phyloP scores from a whole-genome alignment of 805 yeast genomes.

The Barnettozyma wickerhamii region DNA sequence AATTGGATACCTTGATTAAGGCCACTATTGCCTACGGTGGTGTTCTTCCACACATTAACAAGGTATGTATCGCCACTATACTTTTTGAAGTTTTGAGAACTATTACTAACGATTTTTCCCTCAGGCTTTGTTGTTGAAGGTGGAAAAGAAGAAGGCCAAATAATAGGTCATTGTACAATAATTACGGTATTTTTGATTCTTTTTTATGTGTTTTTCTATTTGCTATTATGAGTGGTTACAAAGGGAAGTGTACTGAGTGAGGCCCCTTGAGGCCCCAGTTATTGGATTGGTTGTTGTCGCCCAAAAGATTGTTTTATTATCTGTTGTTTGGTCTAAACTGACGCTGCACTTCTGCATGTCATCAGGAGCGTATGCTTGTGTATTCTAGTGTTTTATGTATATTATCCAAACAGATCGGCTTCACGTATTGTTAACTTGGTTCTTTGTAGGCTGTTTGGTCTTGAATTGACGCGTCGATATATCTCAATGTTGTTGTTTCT shows the following conservation, averaged over 20 bases:
- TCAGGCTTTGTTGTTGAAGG: conserved; percentile 18
- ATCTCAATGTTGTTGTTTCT: conserved; percentile 1
- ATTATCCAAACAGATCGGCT: conserved; percentile 5
- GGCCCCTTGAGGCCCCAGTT: too few species aligned
- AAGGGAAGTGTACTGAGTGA: too few species aligned
- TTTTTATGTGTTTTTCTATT: conserved; percentile 1
- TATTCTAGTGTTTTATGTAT: conserved; percentile 11
- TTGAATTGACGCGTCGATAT: neutral
- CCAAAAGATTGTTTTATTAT: neutral
- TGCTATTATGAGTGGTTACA: neutral
- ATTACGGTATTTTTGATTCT: conserved; percentile 1
- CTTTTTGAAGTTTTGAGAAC: too few species aligned
- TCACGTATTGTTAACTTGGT: too few species aligned
- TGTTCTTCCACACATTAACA: conserved; percentile 86
- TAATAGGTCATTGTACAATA: conserved; percentile 2
- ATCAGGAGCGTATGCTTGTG: conserved; percentile 1
- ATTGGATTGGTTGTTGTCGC: too few species aligned
- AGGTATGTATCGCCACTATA: conserved; percentile 8
- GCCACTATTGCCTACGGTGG: conserved; percentile 99
- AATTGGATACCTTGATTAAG: conserved; percentile 86
- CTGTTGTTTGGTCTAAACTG: neutral
- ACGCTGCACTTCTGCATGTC: neutral
- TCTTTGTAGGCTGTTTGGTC: neutral
- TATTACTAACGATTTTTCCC: conserved; percentile 3
- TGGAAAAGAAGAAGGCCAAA: conserved; percentile 19